Percentiles rank a stretch among this genome's conserved stretches.
Conservation (phyloP, 1,284 basidiomycete genomes). For the Sanguinoderma infundibulare region DNA sequence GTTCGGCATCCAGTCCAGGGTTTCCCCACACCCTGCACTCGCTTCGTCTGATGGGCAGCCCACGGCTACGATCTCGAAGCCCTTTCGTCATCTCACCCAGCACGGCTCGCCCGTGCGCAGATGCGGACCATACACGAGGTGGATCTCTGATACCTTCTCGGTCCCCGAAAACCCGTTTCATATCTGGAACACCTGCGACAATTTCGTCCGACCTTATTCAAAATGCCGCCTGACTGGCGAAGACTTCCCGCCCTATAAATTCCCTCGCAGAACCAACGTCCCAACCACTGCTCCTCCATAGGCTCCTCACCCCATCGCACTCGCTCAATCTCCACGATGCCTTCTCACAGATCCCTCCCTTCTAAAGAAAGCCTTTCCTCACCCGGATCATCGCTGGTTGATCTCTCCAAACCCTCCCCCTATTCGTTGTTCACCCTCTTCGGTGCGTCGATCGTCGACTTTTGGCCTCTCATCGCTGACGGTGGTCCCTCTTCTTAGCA, state of each 20-base stretch:
- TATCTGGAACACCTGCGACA: neutral
- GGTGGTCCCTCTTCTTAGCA: slow-evolving; percentile 43
- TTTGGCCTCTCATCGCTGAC: neutral
- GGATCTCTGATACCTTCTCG: slow-evolving; percentile 5
- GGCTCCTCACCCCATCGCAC: slow-evolving; percentile 4
- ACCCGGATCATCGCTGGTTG: slow-evolving; percentile 15
- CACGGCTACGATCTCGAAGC: slow-evolving; percentile 1
- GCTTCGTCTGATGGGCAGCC: slow-evolving; percentile 7
- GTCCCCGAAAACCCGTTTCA: slow-evolving; percentile 10
- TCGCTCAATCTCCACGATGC: slow-evolving; percentile 24
- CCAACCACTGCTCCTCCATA: slow-evolving; percentile 5
- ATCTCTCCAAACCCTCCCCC: slow-evolving; percentile 11
- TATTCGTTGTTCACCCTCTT: slow-evolving; percentile 25
- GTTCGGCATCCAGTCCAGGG: slow-evolving; percentile 3
- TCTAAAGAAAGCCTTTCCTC: slow-evolving; percentile 19
- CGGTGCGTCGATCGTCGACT: slow-evolving; percentile 18
- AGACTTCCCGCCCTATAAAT: slow-evolving; percentile 14
- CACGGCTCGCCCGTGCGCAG: slow-evolving; percentile 2
- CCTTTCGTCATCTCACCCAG: slow-evolving; percentile 4
- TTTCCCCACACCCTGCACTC: neutral
- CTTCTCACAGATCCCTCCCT: slow-evolving; percentile 19
- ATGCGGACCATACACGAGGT: slow-evolving; percentile 2
- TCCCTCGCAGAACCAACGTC: slow-evolving; percentile 6
- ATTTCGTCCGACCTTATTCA: slow-evolving; percentile 9
- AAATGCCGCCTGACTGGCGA: neutral